A percentile compares a stretch with the other conserved stretches of the same genome.
phyloP scores from a whole-genome alignment of 1,139 yeast genomes.

The Candida glucosophila region DNA sequence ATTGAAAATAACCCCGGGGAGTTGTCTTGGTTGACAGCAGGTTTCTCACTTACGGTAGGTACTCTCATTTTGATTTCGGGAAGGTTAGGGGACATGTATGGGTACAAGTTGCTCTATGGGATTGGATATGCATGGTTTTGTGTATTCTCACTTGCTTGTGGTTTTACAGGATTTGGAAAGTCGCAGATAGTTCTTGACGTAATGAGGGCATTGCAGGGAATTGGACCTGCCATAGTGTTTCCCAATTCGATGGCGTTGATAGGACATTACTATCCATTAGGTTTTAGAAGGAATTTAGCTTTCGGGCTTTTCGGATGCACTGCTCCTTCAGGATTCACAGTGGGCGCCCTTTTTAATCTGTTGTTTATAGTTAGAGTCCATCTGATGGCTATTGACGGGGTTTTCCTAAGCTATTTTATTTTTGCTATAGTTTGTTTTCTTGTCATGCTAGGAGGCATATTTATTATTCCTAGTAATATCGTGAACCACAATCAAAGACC shows the following conservation, averaged over 20 bases:
- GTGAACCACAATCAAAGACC: slow-evolving; percentile 3
- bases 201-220: slow-evolving; percentile 47
- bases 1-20: slow-evolving; percentile 12
- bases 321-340: slow-evolving; percentile 48
- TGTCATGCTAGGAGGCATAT: slow-evolving; percentile 22
- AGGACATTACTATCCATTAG: slow-evolving; percentile 38
- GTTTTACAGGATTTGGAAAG: slow-evolving; percentile 37
- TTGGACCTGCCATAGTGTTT: slow-evolving; percentile 44
- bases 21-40: slow-evolving; percentile 49
- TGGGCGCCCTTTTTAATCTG: slow-evolving; percentile 36
- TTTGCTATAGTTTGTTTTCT: slow-evolving; percentile 18
- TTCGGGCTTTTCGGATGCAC: slow-evolving; percentile 46
- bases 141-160: slow-evolving; percentile 43
- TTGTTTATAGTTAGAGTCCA: background rate
- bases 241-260: slow-evolving; percentile 48
- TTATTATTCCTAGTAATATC: slow-evolving; percentile 1
- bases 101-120: slow-evolving; percentile 42
- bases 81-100: slow-evolving; percentile 55
- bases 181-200: slow-evolving; percentile 37
- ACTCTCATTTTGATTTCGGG: slow-evolving; percentile 56
- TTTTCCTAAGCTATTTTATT: slow-evolving; percentile 38
- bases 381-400: slow-evolving; percentile 34
- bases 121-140: slow-evolving; percentile 41
- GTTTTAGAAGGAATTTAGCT: slow-evolving; percentile 40
- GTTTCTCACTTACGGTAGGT: slow-evolving; percentile 52